phyloP scores from a whole-genome alignment of 257 asterid species.

The Fraxinus anomala region DNA sequence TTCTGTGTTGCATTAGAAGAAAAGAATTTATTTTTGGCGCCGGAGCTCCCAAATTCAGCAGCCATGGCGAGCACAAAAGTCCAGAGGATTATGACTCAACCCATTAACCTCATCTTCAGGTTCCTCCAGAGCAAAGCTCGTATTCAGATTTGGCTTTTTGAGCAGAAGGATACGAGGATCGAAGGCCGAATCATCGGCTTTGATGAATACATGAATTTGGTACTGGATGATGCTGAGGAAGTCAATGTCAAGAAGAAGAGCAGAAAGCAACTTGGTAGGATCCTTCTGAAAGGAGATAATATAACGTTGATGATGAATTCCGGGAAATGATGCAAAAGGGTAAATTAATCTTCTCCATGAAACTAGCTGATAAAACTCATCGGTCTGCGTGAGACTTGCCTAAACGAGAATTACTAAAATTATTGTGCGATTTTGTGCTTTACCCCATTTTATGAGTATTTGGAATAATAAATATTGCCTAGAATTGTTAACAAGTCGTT shows the following conservation, averaged over 20 bases:
- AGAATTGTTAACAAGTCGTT: neutral
- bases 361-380: neutral
- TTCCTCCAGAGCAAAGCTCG: constrained; percentile 23
- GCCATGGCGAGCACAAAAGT: constrained; percentile 32
- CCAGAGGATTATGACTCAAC: constrained; percentile 30
- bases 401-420: constrained; percentile 7
- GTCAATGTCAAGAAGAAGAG: constrained; percentile 17
- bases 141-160: constrained; percentile 35
- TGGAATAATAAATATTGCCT: neutral
- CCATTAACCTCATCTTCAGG: constrained; percentile 22
- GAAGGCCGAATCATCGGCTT: constrained; percentile 30
- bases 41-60: neutral
- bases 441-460: neutral
- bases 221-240: constrained; percentile 15
- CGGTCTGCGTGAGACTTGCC: constrained; percentile 4
- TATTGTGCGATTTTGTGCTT: neutral
- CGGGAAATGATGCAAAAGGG: constrained; percentile 25
- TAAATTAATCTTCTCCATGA: neutral
- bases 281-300: neutral
- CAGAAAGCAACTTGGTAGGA: neutral
- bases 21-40: too few species aligned
- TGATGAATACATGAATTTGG: constrained; percentile 28
- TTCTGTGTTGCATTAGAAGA: too few species aligned
- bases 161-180: constrained; percentile 29
- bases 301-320: neutral